phyloP scores from a whole-genome alignment of 352 stramenopile genomes.

The Globisporangium heterothallicum region DNA sequence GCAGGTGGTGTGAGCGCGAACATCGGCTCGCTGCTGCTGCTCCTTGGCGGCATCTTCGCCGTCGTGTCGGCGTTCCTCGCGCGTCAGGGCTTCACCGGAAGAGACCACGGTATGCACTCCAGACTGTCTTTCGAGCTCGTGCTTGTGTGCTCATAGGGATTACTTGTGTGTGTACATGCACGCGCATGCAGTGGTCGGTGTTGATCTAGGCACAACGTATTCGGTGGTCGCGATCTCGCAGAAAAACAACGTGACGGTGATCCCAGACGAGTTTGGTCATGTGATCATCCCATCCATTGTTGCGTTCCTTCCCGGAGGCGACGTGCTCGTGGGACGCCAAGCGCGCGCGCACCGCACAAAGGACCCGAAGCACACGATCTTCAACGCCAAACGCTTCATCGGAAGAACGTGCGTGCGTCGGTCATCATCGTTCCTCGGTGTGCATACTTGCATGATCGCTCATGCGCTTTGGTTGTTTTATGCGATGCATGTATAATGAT shows the following conservation, averaged over 20 bases:
- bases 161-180: background rate
- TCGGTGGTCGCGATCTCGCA: slow-evolving; percentile 69
- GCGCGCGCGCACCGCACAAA: slow-evolving; percentile 39
- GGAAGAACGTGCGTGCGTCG: slow-evolving; percentile 32
- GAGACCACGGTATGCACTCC: slow-evolving; percentile 34
- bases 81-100: slow-evolving; percentile 46
- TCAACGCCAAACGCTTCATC: slow-evolving; percentile 78
- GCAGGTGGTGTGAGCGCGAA: slow-evolving; percentile 8
- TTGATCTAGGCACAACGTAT: slow-evolving; percentile 76
- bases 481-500: background rate
- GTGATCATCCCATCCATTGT: slow-evolving; percentile 63
- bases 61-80: slow-evolving; percentile 46
- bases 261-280: slow-evolving; percentile 40
- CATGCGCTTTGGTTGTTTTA: no score
- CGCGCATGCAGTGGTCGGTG: slow-evolving; percentile 44
- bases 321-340: slow-evolving; percentile 37
- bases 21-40: slow-evolving; percentile 38
- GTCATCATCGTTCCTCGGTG: no score
- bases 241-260: slow-evolving; percentile 56
- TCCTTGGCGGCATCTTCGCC: slow-evolving; percentile 29
- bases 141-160: background rate
- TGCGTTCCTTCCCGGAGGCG: slow-evolving; percentile 46
- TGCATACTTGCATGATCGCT: no score
- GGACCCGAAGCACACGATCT: slow-evolving; percentile 62
- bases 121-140: background rate